phyloP scores from a whole-genome alignment of 306 rosid species.

The Canavalia gladiata region DNA sequence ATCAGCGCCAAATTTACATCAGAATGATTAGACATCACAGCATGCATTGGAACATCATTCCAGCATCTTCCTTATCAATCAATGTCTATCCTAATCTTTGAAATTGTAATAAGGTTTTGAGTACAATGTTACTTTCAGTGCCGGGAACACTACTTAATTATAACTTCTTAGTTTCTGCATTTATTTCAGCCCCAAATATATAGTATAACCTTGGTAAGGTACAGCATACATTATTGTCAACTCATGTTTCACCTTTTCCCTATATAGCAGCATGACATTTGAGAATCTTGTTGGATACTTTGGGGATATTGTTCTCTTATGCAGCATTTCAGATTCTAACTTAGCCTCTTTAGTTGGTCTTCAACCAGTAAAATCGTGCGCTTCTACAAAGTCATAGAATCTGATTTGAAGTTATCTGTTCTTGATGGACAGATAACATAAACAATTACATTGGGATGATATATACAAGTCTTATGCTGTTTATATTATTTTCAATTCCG shows the following conservation, averaged over 20 bases:
- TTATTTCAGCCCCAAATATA: constrained; percentile 1
- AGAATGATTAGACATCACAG: not conserved
- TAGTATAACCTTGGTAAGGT: not conserved
- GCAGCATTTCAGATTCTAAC: constrained; percentile 31
- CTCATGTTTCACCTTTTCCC: constrained; percentile 47
- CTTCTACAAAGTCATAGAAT: constrained; percentile 33
- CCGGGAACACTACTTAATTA: not conserved
- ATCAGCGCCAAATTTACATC: constrained; percentile 23
- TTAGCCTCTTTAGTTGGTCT: constrained; percentile 25
- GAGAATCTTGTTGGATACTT: constrained; percentile 14
- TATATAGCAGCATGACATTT: constrained; percentile 30
- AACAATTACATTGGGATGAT: constrained; percentile 19
- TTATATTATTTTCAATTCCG: not conserved
- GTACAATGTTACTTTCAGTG: constrained; percentile 26
- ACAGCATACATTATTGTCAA: constrained; percentile 6
- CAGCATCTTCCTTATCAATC: constrained; percentile 35
- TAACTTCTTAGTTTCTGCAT: not conserved
- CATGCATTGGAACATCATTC: constrained; percentile 32
- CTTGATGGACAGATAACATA: not conserved
- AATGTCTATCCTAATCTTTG: constrained; percentile 4
- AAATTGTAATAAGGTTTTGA: constrained; percentile 38
- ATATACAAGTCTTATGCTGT: not conserved
- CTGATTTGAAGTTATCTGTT: constrained; percentile 50
- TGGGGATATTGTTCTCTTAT: constrained; percentile 17
- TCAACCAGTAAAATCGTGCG: constrained; percentile 17